These are phyloP conservation scores for Microbotryum violaceum DNA, from an alignment of 1,284 basidiomycete genomes.

Conservation along the genomic window DNA sequence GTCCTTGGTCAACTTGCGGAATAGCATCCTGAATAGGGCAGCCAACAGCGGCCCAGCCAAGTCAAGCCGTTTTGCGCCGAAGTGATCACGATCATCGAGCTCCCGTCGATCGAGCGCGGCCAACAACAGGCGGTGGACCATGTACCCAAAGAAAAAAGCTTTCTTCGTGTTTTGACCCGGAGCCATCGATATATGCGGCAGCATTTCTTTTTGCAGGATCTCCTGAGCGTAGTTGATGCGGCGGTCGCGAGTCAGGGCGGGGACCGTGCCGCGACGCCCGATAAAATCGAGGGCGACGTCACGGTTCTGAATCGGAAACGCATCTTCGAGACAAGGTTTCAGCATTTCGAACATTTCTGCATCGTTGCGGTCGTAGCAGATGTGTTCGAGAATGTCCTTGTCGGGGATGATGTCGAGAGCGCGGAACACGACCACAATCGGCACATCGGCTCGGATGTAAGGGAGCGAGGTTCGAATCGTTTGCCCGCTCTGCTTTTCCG, in stretches of 20 bases:
- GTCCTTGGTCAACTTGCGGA: slow-evolving; percentile 92
- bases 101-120: slow-evolving; percentile 91
- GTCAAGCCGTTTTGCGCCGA: slow-evolving; percentile 96
- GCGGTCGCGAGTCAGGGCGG: slow-evolving; percentile 81
- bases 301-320: slow-evolving; percentile 95
- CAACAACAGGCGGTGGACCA: slow-evolving; percentile 91
- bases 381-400: slow-evolving; percentile 93
- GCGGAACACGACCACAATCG: slow-evolving; percentile 98
- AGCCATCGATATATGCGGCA: slow-evolving; percentile 92
- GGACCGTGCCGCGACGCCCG: slow-evolving; percentile 92
- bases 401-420: slow-evolving; percentile 97
- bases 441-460: slow-evolving; percentile 97
- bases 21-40: slow-evolving; percentile 94
- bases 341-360: slow-evolving; percentile 95
- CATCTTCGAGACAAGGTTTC: slow-evolving; percentile 97
- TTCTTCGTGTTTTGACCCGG: slow-evolving; percentile 97
- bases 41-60: slow-evolving; percentile 90
- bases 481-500: slow-evolving; percentile 51
- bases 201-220: slow-evolving; percentile 96
- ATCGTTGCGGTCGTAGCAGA: slow-evolving; percentile 96
- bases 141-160: slow-evolving; percentile 99
- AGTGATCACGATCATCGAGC: slow-evolving; percentile 98
- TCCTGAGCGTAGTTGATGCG: slow-evolving; percentile 96
- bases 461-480: slow-evolving; percentile 96
- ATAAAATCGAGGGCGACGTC: slow-evolving; percentile 96